These are phyloP conservation scores for Anthracocystis walkeri DNA, from an alignment of 1,284 basidiomycete genomes.

Conservation along the genomic window DNA sequence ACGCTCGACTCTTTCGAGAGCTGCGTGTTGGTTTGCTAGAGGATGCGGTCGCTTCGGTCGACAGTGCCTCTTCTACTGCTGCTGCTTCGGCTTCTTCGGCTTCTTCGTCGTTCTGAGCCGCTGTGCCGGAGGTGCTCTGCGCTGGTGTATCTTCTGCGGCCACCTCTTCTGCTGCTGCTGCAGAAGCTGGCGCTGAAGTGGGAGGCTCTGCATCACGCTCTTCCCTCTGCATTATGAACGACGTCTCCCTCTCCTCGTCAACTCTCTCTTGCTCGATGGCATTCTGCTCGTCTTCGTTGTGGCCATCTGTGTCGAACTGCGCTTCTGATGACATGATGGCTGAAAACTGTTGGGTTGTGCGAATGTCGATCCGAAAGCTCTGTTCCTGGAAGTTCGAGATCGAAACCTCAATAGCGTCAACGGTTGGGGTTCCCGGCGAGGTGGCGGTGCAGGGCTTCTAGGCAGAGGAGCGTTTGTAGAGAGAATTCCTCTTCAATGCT, in stretches of 20 bases:
- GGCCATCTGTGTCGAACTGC: slow-evolving; percentile 15
- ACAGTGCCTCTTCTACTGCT: slow-evolving; percentile 8
- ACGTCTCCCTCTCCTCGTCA: slow-evolving; percentile 45
- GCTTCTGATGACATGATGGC: slow-evolving; percentile 43
- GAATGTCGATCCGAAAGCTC: background rate
- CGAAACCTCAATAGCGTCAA: background rate
- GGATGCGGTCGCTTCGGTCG: slow-evolving; percentile 9
- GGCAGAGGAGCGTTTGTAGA: background rate
- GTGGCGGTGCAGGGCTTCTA: background rate
- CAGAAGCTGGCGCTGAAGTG: slow-evolving; percentile 1
- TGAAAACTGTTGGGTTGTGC: background rate
- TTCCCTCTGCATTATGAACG: slow-evolving; percentile 28
- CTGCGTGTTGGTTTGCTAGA: slow-evolving; percentile 15
- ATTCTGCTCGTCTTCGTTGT: slow-evolving; percentile 41
- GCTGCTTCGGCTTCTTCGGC: slow-evolving; percentile 14
- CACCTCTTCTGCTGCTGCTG: background rate
- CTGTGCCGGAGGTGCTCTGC: background rate
- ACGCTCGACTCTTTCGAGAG: slow-evolving; percentile 20
- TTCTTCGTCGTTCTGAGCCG: slow-evolving; percentile 1
- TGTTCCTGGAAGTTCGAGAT: background rate
- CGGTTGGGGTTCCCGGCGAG: background rate
- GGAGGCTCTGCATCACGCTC: slow-evolving; percentile 6
- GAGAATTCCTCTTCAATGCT: no score
- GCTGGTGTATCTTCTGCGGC: background rate
- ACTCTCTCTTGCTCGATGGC: slow-evolving; percentile 37